phyloP scores from a whole-genome alignment of 768 basidiomycete species.

The Xerocomus spinulosus region DNA sequence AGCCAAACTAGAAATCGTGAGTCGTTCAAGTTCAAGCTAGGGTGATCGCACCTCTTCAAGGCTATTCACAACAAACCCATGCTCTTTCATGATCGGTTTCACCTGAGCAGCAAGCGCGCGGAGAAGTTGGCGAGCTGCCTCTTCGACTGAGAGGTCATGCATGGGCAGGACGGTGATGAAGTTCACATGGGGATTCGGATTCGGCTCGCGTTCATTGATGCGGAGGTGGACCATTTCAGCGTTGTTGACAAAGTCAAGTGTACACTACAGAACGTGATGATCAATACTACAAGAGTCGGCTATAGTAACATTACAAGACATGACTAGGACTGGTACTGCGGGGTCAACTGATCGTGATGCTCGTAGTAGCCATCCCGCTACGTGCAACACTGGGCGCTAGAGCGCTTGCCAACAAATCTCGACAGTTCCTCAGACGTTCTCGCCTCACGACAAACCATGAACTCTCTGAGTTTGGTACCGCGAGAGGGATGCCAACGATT shows the following conservation, averaged over 20 bases:
- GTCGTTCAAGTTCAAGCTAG: no score
- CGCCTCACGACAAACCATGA: constrained; percentile 81
- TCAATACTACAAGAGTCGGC: no score
- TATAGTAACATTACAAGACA: no score
- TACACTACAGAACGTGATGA: no score
- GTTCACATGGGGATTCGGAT: constrained; percentile 74
- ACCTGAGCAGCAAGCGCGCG: constrained; percentile 82
- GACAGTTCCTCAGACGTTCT: constrained; percentile 55
- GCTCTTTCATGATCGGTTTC: constrained; percentile 74
- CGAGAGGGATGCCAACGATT: constrained; percentile 59
- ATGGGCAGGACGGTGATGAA: constrained; percentile 62
- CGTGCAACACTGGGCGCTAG: constrained; percentile 29
- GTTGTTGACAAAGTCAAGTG: no score
- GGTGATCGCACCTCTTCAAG: constrained; percentile 63
- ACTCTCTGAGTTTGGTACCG: constrained; percentile 66
- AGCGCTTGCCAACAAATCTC: constrained; percentile 54
- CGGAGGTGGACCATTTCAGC: constrained; percentile 61
- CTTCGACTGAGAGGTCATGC: constrained; percentile 40
- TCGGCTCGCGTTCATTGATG: constrained; percentile 61
- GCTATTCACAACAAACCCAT: constrained; percentile 72
- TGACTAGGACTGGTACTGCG: no score
- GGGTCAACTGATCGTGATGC: constrained; percentile 22
- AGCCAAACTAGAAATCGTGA: no score
- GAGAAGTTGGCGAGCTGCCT: constrained; percentile 66
- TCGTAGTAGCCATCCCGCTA: constrained; percentile 18